phyloP scores from a whole-genome alignment of 1,284 basidiomycete genomes.

The Dichomitus squalens region DNA sequence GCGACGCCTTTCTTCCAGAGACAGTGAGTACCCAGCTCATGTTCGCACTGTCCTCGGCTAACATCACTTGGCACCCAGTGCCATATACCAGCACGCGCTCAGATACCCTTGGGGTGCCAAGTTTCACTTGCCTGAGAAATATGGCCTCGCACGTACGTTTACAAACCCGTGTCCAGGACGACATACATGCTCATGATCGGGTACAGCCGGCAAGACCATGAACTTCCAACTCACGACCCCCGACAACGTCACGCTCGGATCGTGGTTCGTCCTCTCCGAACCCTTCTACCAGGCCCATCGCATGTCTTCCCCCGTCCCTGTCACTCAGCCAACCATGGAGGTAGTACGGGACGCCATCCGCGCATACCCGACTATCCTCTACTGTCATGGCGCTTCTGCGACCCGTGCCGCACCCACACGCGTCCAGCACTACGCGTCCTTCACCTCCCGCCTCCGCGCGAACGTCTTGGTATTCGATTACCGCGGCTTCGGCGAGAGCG shows the following conservation, averaged over 20 bases:
- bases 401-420: conserved; percentile 72
- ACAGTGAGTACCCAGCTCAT: conserved; percentile 53
- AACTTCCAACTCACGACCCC: conserved; percentile 49
- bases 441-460: conserved; percentile 62
- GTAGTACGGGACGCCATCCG: conserved; percentile 50
- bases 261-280: conserved; percentile 89
- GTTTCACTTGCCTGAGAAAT: conserved; percentile 70
- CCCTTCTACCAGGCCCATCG: conserved; percentile 55
- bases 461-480: conserved; percentile 91
- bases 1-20: conserved; percentile 69
- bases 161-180: no score
- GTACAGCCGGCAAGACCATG: conserved; percentile 20
- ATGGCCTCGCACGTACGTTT: conserved; percentile 81
- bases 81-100: conserved; percentile 70
- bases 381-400: conserved; percentile 89
- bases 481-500: conserved; percentile 91
- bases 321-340: conserved; percentile 35
- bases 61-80: conserved; percentile 32
- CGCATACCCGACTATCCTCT: conserved; percentile 76
- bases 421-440: conserved; percentile 61
- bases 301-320: conserved; percentile 31
- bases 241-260: conserved; percentile 82
- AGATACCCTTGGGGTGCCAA: conserved; percentile 65
- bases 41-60: background rate
- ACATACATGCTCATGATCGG: background rate